Base-by-base conservation (phyloP, 768 basidiomycete species). In the Chalciporus sphaerocephalus region DNA sequence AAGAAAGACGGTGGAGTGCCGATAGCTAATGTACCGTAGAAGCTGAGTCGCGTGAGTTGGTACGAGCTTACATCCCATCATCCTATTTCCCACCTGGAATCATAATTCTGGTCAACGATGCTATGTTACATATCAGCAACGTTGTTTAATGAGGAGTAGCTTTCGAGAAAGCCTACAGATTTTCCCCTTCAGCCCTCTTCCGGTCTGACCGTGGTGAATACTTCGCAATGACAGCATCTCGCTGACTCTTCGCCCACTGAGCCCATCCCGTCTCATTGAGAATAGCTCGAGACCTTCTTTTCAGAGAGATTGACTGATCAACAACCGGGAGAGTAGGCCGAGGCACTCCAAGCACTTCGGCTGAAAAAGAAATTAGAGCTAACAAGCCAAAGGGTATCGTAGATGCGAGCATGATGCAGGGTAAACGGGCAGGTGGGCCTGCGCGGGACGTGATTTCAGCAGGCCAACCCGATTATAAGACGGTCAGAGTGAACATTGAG, bases 21-120 rank as follows among this genome's bases (percentile, higher is more conserved):
- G 18, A 74, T 48, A 3, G 59, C 61, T 21, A 76, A 39, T 0
- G 62, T 53, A 38, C 68, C 73, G 36, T 62, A 66, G 40, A 62
- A 73, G 16, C 63, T 67, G 8, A 35, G 11, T 34, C 6, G 27
- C 30, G 23, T 53, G 11, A 59, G 37, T 33, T 25, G 5, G 1
- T 11, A 23, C 18, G 8, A 27, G n/a, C 12, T 12, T 22, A 4
- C 13, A 37, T n/a, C 5, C 34, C 23, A 21, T 5, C 8, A 3
- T 21, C 39, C 9, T 22, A 3, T 7, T 45, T 41, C 69, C 38
- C 56, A 80, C 82, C 75, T 81, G 6, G 82, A 76, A 56, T 89
- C 87, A 10, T 68, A 64, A 35, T 78, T 76, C 65, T 85, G 81
- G 51, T 85, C 79, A 28, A 77, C 72, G 6, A 86, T 60, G 21